Base-by-base conservation (phyloP, 2,329 filamentous ascomycete species). In the Monilinia fructicola region DNA sequence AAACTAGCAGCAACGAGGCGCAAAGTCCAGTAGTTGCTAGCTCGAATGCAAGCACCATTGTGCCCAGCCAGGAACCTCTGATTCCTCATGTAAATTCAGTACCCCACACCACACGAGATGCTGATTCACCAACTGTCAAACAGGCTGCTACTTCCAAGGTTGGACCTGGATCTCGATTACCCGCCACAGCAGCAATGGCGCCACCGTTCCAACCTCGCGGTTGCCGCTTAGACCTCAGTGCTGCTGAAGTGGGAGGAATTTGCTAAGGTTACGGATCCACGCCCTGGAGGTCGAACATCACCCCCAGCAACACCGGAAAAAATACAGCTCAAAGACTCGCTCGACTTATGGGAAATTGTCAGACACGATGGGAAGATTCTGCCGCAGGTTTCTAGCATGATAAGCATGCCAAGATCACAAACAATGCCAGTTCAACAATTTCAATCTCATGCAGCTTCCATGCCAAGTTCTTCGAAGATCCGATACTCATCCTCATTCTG, bases 161-260 rank as follows among this genome's bases (percentile, higher is more conserved):
- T 38, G 58, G 58, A 38, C n/a, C 58, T 26, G 55, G 64, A 23
- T 61, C 64, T 44, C 55, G 64, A 52, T 68, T 77, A 58, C 76
- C 69, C 16, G 72, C 73, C 21, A 72, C 74, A 31, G 75, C 76
- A 53, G 76, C 76, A 52, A 75, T 70, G 67, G 76, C 76, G 26
- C 74, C 75, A 11, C 74, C 76, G 38, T 77, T 77, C 55, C 74
- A 77, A 40, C 76, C 76, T 52, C 74, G 76, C 40, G 46, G 50
- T 21, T 54, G 48, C 6, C 48, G 40, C 16, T 61, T 50, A 61
- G 54, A 65, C 54, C 58, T 61, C 11, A 61, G 44, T 23, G 58
- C 58, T 50, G 44, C 58, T 50, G 58, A 61, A 18, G n/a, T 61
- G 58, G 58, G 58, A 61, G 31, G 58, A 61, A 14, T 61, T 61